A percentile compares a stretch with the other conserved stretches of the same genome.
These are phyloP conservation scores for Trapa incisa DNA, from an alignment of 345 rosid species.

Conservation along the genomic window DNA sequence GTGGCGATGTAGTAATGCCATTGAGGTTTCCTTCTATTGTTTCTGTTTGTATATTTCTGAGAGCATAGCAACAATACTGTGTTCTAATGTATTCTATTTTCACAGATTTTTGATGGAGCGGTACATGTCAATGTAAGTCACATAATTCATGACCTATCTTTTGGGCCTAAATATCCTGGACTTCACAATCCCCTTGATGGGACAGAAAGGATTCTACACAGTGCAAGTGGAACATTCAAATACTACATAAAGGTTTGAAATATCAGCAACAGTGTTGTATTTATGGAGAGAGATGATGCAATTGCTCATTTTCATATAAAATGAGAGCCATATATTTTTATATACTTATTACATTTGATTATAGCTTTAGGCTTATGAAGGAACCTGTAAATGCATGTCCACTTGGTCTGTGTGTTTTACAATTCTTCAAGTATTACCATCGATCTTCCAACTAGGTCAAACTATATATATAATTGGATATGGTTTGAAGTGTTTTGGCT, in stretches of 20 bases:
- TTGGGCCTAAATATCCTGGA: slow-evolving; percentile 95
- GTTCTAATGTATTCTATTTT: background rate
- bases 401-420: background rate
- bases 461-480: background rate
- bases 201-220: slow-evolving; percentile 53
- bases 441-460: background rate
- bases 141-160: slow-evolving; percentile 72
- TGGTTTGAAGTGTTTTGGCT: background rate
- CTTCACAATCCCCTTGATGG: slow-evolving; percentile 93
- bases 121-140: slow-evolving; percentile 85
- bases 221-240: slow-evolving; percentile 82
- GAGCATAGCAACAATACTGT: background rate
- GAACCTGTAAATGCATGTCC: background rate
- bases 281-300: background rate
- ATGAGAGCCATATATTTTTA: background rate
- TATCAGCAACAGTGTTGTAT: background rate
- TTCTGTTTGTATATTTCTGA: background rate
- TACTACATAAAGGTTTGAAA: slow-evolving; percentile 80
- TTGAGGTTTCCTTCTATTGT: background rate
- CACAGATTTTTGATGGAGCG: slow-evolving; percentile 82
- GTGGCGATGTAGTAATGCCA: background rate
- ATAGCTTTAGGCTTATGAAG: no score
- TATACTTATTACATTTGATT: background rate
- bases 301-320: background rate
- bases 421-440: background rate